A percentile compares a stretch with the other conserved stretches of the same genome.
Conservation (phyloP, 2,329 filamentous ascomycete genomes). For the Setomelanomma holmii region DNA sequence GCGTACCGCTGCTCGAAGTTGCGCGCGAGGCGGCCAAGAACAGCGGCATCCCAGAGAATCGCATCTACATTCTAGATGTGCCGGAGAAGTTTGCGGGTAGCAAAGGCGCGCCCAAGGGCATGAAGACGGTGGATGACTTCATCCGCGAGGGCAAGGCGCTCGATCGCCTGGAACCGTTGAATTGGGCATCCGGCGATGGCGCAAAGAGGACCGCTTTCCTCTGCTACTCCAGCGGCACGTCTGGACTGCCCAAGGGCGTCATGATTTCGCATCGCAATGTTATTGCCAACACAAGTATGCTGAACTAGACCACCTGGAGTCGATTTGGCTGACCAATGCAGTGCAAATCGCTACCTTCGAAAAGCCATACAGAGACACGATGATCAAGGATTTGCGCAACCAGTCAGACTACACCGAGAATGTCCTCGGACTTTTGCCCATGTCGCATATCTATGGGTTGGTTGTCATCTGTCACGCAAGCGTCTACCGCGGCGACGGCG, state of each 20-base stretch:
- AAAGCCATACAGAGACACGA: constrained; percentile 51
- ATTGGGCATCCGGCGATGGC: constrained; percentile 70
- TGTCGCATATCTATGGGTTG: constrained; percentile 83
- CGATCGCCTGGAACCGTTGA: constrained; percentile 62
- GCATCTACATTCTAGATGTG: constrained; percentile 73
- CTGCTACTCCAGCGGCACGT: constrained; percentile 82
- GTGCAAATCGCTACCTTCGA: constrained; percentile 67
- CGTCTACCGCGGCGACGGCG: constrained; percentile 74
- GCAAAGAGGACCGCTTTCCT: constrained; percentile 75
- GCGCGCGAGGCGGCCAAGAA: constrained; percentile 70
- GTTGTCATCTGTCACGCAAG: constrained; percentile 72
- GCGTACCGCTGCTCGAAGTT: constrained; percentile 68
- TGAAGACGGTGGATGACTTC: constrained; percentile 72
- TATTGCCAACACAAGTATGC: constrained; percentile 69
- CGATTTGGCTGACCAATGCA: constrained; percentile 14
- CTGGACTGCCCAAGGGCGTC: constrained; percentile 81
- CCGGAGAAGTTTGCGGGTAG: constrained; percentile 62
- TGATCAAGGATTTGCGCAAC: constrained; percentile 39
- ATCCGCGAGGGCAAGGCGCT: constrained; percentile 66
- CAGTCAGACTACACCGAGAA: constrained; percentile 59
- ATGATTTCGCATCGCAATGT: constrained; percentile 83
- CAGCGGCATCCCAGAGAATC: constrained; percentile 67
- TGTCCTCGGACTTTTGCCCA: constrained; percentile 73
- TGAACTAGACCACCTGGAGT: not conserved
- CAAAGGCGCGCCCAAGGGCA: constrained; percentile 55